Conservation (phyloP, 345 rosid species). For the Gossypium anomalum region DNA sequence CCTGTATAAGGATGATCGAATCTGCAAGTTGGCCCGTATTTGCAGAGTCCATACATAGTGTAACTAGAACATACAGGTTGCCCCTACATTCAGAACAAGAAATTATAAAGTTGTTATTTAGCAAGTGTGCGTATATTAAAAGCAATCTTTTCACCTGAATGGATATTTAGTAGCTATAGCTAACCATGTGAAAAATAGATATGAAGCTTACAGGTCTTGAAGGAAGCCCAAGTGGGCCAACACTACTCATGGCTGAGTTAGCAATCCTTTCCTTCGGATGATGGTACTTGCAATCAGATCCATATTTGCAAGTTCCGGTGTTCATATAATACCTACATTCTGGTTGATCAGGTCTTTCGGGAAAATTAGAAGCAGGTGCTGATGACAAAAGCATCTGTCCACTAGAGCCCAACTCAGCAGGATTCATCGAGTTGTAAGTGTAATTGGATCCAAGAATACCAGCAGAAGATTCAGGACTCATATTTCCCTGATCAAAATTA, state of each 20-base stretch:
- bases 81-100: conserved; percentile 43
- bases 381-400: conserved; percentile 40
- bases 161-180: not conserved
- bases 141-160: conserved; percentile 1
- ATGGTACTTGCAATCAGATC: conserved; percentile 77
- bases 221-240: conserved; percentile 51
- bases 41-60: conserved; percentile 59
- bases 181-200: conserved; percentile 3
- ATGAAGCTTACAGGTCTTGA: conserved; percentile 58
- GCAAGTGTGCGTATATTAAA: not conserved
- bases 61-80: conserved; percentile 64
- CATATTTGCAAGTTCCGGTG: conserved; percentile 72
- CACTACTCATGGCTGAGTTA: conserved; percentile 31
- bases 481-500: conserved; percentile 36
- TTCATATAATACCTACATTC: conserved; percentile 74
- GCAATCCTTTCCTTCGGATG: conserved; percentile 69
- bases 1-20: conserved; percentile 58
- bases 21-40: conserved; percentile 66
- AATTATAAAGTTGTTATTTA: not conserved
- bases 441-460: conserved; percentile 41
- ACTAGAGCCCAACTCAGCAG: conserved; percentile 46
- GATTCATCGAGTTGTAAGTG: conserved; percentile 41
- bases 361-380: conserved; percentile 32
- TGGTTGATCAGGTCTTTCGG: conserved; percentile 67
- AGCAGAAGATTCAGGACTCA: conserved; percentile 35